These are phyloP conservation scores for Metschnikowia anglica DNA, from an alignment of 805 yeast genomes.

Conservation along the genomic window DNA sequence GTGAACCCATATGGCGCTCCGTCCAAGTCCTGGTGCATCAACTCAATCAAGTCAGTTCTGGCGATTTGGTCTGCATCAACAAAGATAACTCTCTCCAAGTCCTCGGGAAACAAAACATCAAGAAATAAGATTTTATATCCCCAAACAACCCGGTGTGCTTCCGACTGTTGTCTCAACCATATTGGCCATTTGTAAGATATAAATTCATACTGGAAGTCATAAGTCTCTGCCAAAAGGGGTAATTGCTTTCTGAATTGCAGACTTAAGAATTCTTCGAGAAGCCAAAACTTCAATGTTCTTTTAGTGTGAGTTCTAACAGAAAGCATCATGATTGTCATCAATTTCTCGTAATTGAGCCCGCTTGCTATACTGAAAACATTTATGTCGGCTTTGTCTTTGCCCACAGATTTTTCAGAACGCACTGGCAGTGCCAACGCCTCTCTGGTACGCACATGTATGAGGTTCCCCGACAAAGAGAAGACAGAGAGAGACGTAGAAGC, in stretches of 20 bases:
- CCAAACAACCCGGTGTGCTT: conserved; percentile 78
- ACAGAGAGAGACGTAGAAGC: conserved; percentile 32
- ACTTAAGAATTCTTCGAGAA: conserved; percentile 78
- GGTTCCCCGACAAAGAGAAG: conserved; percentile 30
- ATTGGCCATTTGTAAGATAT: conserved; percentile 91
- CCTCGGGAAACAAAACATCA: conserved; percentile 84
- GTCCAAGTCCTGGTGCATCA: conserved; percentile 64
- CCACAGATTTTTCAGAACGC: conserved; percentile 11
- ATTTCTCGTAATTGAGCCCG: conserved; percentile 75
- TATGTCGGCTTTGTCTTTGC: conserved; percentile 41
- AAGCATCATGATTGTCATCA: conserved; percentile 74
- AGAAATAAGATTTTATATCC: conserved; percentile 84
- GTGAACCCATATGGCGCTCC: conserved; percentile 86
- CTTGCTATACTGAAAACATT: conserved; percentile 82
- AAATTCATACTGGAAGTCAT: conserved; percentile 69
- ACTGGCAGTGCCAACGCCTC: conserved; percentile 3
- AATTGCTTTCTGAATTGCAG: conserved; percentile 61
- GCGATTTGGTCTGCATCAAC: conserved; percentile 86
- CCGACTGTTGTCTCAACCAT: conserved; percentile 80
- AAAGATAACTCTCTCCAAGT: conserved; percentile 71
- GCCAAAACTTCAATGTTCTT: conserved; percentile 73
- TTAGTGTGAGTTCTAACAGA: conserved; percentile 67
- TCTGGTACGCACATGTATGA: conserved; percentile 10
- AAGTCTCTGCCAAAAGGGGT: conserved; percentile 56
- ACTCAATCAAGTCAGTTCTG: conserved; percentile 68